Conservation (phyloP, 106 monocot genomes). For the Dendrobium nobile region DNA sequence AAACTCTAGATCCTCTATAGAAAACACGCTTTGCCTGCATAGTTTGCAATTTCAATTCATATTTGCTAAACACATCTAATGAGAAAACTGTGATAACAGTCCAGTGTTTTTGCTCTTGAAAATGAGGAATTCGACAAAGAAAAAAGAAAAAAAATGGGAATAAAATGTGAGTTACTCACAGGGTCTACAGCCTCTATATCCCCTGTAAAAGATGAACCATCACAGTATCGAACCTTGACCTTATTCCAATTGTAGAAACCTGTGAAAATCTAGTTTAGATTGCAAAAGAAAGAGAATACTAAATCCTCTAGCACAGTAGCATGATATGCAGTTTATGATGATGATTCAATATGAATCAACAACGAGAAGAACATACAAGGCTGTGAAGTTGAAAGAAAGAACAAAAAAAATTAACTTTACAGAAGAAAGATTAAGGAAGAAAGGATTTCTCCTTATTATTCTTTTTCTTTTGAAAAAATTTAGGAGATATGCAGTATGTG, state of each 20-base stretch:
- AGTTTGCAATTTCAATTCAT: background rate
- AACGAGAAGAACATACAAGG: background rate
- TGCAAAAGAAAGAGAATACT: background rate
- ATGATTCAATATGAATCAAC: background rate
- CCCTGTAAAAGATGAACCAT: conserved; percentile 24
- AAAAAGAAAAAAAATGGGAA: background rate
- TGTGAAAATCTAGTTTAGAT: background rate
- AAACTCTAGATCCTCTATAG: conserved; percentile 17
- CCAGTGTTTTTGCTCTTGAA: background rate
- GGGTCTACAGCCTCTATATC: conserved; percentile 21
- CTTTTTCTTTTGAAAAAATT: no score
- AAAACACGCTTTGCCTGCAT: conserved; percentile 14
- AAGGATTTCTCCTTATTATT: no score
- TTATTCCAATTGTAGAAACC: conserved; percentile 24
- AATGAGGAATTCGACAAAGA: background rate
- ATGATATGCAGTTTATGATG: background rate
- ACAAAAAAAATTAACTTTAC: no score
- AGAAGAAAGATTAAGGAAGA: no score
- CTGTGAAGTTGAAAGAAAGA: no score
- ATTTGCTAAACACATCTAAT: background rate
- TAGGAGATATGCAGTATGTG: no score
- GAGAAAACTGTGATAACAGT: background rate
- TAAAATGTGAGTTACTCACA: conserved; percentile 7
- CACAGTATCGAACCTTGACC: conserved; percentile 20
- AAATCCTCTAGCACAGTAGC: background rate